phyloP scores from a whole-genome alignment of 2,329 filamentous ascomycete genomes.

The Neonectria sp. region DNA sequence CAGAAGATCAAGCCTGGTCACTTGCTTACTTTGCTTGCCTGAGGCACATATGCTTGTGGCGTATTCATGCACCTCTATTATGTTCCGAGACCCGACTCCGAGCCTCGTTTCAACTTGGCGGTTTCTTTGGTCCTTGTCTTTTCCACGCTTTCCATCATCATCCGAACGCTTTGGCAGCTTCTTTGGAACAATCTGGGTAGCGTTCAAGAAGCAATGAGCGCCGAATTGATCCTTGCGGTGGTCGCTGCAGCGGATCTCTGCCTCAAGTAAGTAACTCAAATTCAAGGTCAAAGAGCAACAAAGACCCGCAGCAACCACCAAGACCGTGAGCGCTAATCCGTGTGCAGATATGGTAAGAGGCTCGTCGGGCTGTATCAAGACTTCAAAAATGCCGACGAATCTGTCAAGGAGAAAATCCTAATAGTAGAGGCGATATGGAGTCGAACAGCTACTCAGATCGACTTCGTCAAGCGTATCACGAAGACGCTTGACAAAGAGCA shows the following conservation, averaged over 20 bases:
- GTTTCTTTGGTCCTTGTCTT: no score
- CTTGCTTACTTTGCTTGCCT: no score
- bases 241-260: neutral
- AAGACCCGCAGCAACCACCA: no score
- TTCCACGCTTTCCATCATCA: no score
- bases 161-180: no score
- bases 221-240: neutral
- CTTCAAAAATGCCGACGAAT: conserved; percentile 16
- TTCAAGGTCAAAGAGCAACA: neutral
- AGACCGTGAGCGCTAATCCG: neutral
- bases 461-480: conserved; percentile 20
- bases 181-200: no score
- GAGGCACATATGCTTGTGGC: no score
- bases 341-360: neutral
- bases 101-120: no score
- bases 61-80: no score
- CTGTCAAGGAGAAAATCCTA: conserved; percentile 17
- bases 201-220: neutral
- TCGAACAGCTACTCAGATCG: conserved; percentile 19
- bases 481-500: conserved; percentile 17
- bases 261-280: neutral
- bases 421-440: conserved; percentile 18
- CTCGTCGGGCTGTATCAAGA: conserved; percentile 5
- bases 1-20: no score
- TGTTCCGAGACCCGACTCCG: no score